A percentile compares a stretch with the other conserved stretches of the same genome.
These are phyloP conservation scores for Erythrobasidium hasegawianum DNA, from an alignment of 1,284 basidiomycete species.

Conservation along the genomic window DNA sequence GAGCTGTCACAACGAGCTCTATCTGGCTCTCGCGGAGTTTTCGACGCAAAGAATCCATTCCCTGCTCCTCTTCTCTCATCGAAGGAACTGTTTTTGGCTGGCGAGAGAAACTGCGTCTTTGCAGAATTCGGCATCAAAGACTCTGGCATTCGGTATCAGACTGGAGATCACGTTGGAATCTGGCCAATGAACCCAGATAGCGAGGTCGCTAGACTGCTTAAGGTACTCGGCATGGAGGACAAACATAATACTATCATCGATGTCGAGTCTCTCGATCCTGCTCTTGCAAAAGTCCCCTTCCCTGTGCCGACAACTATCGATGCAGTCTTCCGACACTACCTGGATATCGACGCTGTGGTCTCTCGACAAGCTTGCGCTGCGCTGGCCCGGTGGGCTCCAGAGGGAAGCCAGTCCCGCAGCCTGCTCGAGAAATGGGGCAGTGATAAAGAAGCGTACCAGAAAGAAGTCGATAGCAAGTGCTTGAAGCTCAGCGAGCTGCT, in stretches of 20 bases:
- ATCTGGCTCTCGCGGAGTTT: constrained; percentile 85
- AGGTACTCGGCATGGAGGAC: constrained; percentile 70
- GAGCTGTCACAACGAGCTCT: constrained; percentile 72
- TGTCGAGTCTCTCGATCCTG: constrained; percentile 93
- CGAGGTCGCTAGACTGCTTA: constrained; percentile 85
- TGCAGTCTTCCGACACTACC: constrained; percentile 91
- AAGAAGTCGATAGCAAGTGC: constrained; percentile 70
- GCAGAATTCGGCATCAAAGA: constrained; percentile 92
- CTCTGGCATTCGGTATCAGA: constrained; percentile 93
- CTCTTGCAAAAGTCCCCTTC: constrained; percentile 97
- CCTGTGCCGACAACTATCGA: constrained; percentile 92
- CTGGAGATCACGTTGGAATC: constrained; percentile 94
- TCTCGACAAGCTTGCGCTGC: constrained; percentile 88
- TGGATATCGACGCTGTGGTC: constrained; percentile 88
- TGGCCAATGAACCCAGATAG: constrained; percentile 93
- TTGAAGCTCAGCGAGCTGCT: constrained; percentile 88
- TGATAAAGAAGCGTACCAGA: constrained; percentile 80
- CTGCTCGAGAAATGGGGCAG: constrained; percentile 73
- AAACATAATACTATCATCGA: constrained; percentile 72
- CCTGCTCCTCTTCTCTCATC: constrained; percentile 73
- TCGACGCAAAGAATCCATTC: constrained; percentile 96
- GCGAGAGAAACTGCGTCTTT: constrained; percentile 89
- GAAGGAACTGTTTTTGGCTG: constrained; percentile 76
- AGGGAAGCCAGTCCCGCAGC: constrained; percentile 63
- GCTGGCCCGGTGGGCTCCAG: constrained; percentile 83